A percentile compares a stretch with the other conserved stretches of the same genome.
Conservation (phyloP, 1,284 basidiomycete species). For the Leccinum subspadiceum region DNA sequence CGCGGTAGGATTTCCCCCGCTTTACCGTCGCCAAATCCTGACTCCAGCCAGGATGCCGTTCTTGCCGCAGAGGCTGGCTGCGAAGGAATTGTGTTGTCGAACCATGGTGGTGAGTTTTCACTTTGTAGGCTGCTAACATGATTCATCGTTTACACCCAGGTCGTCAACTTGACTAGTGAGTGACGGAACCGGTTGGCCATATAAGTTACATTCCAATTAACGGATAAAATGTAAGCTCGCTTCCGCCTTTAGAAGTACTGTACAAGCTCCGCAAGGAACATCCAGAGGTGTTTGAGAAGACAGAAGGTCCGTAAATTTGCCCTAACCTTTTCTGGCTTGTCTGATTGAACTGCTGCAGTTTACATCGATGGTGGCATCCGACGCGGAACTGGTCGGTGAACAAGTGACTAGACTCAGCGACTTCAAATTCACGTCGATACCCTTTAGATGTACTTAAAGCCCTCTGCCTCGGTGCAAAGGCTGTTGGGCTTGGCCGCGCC, state of each 20-base stretch:
- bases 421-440: conserved; percentile 1
- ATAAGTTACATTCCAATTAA: not conserved
- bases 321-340: not conserved
- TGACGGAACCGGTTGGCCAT: conserved; percentile 6
- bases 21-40: conserved; percentile 2
- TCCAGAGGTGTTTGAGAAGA: conserved; percentile 72
- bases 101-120: conserved; percentile 75
- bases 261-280: conserved; percentile 68
- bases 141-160: conserved; percentile 38
- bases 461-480: conserved; percentile 85
- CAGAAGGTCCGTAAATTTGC: conserved; percentile 50
- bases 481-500: conserved; percentile 85
- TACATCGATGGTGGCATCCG: conserved; percentile 88
- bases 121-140: conserved; percentile 2
- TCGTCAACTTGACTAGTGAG: conserved; percentile 80
- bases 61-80: conserved; percentile 86
- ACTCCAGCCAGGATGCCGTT: conserved; percentile 66
- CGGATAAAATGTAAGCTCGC: conserved; percentile 41
- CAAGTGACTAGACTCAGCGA: not conserved
- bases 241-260: conserved; percentile 75
- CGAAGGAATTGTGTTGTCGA: conserved; percentile 86
- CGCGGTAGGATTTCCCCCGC: conserved; percentile 42
- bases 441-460: conserved; percentile 82
- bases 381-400: conserved; percentile 69
- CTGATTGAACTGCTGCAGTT: conserved; percentile 42